phyloP scores from a whole-genome alignment of 148 eudicot species.

The Camellia lanceoleosa region DNA sequence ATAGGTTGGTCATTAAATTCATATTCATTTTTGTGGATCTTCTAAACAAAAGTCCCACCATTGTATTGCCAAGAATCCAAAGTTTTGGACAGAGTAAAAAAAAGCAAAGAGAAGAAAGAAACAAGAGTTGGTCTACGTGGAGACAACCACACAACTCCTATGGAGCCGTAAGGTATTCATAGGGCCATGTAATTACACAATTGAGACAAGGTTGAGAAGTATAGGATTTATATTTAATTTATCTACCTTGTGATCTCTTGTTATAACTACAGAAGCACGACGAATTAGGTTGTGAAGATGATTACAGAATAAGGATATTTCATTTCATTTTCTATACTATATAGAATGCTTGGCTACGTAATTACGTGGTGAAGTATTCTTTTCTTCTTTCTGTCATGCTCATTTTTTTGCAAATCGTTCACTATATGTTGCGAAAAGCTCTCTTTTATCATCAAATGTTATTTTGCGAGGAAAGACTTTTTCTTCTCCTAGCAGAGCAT shows the following conservation, averaged over 20 bases:
- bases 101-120: slow-evolving; percentile 17
- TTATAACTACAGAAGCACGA: slow-evolving; percentile 12
- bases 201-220: slow-evolving; percentile 31
- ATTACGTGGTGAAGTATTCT: not conserved
- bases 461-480: too few relatives aligned
- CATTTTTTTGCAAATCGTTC: too few relatives aligned
- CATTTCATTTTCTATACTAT: slow-evolving; percentile 1
- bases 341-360: not conserved
- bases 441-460: too few relatives aligned
- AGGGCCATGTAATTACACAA: slow-evolving; percentile 69
- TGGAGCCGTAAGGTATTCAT: slow-evolving; percentile 84
- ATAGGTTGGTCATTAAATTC: slow-evolving; percentile 26
- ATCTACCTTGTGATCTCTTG: slow-evolving; percentile 25
- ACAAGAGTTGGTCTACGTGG: not conserved
- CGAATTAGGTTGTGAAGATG: slow-evolving; percentile 30
- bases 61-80: slow-evolving; percentile 11
- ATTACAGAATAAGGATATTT: slow-evolving; percentile 22
- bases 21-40: slow-evolving; percentile 24
- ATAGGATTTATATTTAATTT: slow-evolving; percentile 30
- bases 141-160: slow-evolving; percentile 42
- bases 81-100: slow-evolving; percentile 33
- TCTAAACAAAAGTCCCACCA: slow-evolving; percentile 18
- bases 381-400: not conserved
- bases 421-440: too few relatives aligned
- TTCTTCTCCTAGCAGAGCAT: too few relatives aligned